Conservation (phyloP, 208 protist genomes). For the Trypanosoma lewisi region DNA sequence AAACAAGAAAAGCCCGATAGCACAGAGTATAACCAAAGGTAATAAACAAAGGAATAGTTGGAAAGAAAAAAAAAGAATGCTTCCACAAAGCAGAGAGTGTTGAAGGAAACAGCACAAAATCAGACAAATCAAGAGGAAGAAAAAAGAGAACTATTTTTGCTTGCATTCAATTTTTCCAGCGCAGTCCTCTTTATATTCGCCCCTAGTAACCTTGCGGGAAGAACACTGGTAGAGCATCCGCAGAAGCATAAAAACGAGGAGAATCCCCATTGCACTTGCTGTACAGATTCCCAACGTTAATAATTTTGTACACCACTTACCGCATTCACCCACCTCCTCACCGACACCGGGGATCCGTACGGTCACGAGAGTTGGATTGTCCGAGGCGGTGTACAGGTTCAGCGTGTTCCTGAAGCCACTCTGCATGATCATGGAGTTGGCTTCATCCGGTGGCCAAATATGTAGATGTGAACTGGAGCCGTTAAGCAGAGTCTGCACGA, state of each 20-base stretch:
- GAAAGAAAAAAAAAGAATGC: background rate
- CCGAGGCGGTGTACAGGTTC: background rate
- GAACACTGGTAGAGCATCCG: constrained; percentile 1
- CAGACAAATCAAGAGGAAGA: background rate
- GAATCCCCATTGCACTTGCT: background rate
- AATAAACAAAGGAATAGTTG: too few species aligned
- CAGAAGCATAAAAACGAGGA: background rate
- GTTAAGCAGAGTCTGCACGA: constrained; percentile 8
- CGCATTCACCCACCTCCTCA: background rate
- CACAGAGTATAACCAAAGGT: too few species aligned
- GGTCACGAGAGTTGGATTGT: constrained; percentile 2
- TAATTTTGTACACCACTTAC: background rate
- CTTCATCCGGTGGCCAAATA: constrained; percentile 23
- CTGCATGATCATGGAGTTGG: constrained; percentile 24
- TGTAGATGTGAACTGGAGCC: background rate
- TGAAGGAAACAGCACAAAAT: background rate
- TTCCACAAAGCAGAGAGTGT: background rate
- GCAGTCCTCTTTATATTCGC: background rate
- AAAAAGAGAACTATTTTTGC: background rate
- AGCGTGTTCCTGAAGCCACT: constrained; percentile 10
- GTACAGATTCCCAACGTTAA: background rate
- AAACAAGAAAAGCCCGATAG: too few species aligned
- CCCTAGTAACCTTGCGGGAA: background rate
- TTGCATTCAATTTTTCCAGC: background rate
- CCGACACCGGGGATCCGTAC: background rate